Evolutionary conservation across 768 basidiomycete genomes (phyloP).

Genomic region (Lactarius indigo): DNA sequence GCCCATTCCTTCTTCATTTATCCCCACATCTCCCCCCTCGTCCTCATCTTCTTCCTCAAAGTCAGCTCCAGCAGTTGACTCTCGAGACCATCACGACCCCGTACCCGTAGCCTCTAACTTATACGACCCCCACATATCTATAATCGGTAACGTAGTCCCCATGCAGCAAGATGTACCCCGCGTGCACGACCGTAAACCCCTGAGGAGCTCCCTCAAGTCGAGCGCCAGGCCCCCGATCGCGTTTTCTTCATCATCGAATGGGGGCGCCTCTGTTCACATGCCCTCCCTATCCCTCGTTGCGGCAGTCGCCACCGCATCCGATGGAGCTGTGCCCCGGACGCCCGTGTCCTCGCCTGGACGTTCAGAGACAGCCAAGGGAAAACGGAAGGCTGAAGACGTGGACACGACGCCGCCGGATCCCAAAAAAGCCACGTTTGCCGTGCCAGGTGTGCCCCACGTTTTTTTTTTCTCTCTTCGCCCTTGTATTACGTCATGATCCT

Average conservation of each 20-base stretch:
- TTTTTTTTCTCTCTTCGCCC: neutral
- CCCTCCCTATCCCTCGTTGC: slow-evolving; percentile 25
- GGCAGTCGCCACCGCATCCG: slow-evolving; percentile 29
- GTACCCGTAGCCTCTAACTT: slow-evolving; percentile 14
- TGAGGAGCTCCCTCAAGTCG: slow-evolving; percentile 24
- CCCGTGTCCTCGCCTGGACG: slow-evolving; percentile 25
- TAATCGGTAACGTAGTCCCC: slow-evolving; percentile 15
- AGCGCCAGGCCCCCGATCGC: slow-evolving; percentile 20
- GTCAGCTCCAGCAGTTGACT: slow-evolving; percentile 1
- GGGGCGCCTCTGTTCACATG: neutral
- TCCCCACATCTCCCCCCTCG: slow-evolving; percentile 1
- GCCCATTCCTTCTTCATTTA: neutral
- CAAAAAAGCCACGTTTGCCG: slow-evolving; percentile 60
- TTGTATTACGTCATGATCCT: slow-evolving; percentile 24
- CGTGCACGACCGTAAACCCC: slow-evolving; percentile 22
- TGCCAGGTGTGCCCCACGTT: slow-evolving; percentile 44
- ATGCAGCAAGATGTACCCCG: slow-evolving; percentile 22
- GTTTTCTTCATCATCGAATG: slow-evolving; percentile 22
- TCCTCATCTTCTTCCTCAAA: neutral
- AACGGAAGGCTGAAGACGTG: slow-evolving; percentile 73
- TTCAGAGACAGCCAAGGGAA: slow-evolving; percentile 47
- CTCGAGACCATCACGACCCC: slow-evolving; percentile 8
- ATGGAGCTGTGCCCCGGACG: slow-evolving; percentile 22
- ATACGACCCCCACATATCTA: slow-evolving; percentile 18
- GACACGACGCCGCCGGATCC: slow-evolving; percentile 66